Evolutionary conservation across 306 rosid genomes (phyloP), one percentile per base, ranked within the genome.

Genomic region (Luffa aegyptiaca): DNA sequence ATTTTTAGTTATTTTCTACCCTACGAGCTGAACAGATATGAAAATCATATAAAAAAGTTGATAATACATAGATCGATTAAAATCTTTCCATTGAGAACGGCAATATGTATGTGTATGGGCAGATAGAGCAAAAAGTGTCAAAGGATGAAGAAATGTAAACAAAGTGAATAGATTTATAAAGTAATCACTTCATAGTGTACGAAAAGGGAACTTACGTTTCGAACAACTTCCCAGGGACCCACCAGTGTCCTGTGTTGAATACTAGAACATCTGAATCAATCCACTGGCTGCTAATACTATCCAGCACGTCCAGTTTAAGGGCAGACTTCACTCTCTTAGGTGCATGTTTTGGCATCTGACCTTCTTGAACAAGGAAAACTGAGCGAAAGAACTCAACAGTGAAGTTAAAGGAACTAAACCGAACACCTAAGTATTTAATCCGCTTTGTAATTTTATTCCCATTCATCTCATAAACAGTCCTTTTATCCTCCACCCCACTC

Each of bases 231-330:
- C 93, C 89, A 13, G 97, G 98, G 56, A 91, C 97, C 98, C 98
- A 93, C 98, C 98, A 93, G 52, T 93, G 98, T 9, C 98, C 98
- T n/a, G 98, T 90, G 80, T 93, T 93, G 89, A 93, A 91, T 75
- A 93, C 87, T 75, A 93, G 88, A 85, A 93, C 81, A 90, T 93
- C 96, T 42, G 98, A 91, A 85, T 88, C 45, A 84, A 90, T 63
- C 98, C 98, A 93, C 75, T 82, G 86, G 13, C 82, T 79, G 84
- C 93, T 90, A 56, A 90, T 87, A 80, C 86, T 83, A 88, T 93
- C 97, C 68, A 93, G 66, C 79, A 75, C 85, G 79, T 93, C 98
- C 91, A 93, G 76, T 48, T 83, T 82, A 76, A 93, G 93, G 10
- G 90, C 87, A 41, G 94, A 93, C 83, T 86, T 90, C 37, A 93